Conservation (phyloP, 768 basidiomycete genomes). For the Mycena belliarum region DNA sequence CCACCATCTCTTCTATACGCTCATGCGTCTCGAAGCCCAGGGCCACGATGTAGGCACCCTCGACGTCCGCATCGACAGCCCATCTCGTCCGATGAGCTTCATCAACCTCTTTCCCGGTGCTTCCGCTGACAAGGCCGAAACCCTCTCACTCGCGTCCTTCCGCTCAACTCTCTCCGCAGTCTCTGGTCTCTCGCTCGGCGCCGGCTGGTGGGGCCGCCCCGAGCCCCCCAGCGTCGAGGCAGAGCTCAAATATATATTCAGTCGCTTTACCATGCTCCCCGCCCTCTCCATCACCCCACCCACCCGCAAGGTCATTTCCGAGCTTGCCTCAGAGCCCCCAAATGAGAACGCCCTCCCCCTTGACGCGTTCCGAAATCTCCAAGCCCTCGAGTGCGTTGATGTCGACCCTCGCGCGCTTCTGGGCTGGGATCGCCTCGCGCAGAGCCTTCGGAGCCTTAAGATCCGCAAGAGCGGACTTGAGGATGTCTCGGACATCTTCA, state of each 20-base stretch:
- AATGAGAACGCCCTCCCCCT: constrained; percentile 78
- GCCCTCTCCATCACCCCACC: constrained; percentile 70
- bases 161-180: constrained; percentile 77
- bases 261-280: constrained; percentile 88
- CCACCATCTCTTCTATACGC: constrained; percentile 85
- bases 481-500: constrained; percentile 76
- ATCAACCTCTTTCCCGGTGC: constrained; percentile 58
- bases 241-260: constrained; percentile 86
- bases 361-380: constrained; percentile 82
- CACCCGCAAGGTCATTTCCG: constrained; percentile 62
- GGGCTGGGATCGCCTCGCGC: constrained; percentile 81
- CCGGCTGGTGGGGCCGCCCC: constrained; percentile 68
- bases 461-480: constrained; percentile 80
- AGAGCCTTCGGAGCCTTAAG: constrained; percentile 70
- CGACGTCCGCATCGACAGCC: constrained; percentile 72
- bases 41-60: constrained; percentile 78
- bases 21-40: constrained; percentile 83
- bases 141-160: constrained; percentile 72
- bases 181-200: constrained; percentile 72
- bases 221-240: constrained; percentile 61
- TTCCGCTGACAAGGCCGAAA: constrained; percentile 63
- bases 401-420: constrained; percentile 81
- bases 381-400: constrained; percentile 71
- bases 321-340: constrained; percentile 68
- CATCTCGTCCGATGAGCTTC: constrained; percentile 78